phyloP scores from a whole-genome alignment of 148 eudicot genomes.

The Selenicereus undatus region DNA sequence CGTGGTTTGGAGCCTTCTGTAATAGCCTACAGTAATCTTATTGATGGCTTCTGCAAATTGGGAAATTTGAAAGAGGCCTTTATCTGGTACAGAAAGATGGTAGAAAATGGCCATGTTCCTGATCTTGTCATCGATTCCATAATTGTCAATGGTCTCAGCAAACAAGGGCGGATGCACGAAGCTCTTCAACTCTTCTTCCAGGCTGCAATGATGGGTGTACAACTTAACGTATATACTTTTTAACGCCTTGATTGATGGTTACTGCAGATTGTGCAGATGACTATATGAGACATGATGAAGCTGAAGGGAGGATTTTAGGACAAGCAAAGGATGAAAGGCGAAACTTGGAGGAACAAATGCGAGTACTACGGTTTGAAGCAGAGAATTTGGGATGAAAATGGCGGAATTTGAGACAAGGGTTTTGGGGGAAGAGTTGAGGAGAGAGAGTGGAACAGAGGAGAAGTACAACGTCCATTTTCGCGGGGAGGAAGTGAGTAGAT shows the following conservation, averaged over 20 bases:
- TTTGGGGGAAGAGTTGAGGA: too few relatives aligned
- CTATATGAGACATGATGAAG: conserved; percentile 32
- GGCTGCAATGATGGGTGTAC: conserved; percentile 35
- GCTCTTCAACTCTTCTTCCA: conserved; percentile 50
- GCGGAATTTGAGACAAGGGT: too few relatives aligned
- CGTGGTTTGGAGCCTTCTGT: conserved; percentile 53
- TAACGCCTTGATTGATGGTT: conserved; percentile 56
- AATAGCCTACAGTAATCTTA: conserved; percentile 42
- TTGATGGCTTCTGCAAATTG: conserved; percentile 56
- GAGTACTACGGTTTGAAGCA: too few relatives aligned
- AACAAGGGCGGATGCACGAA: conserved; percentile 41
- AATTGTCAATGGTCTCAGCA: conserved; percentile 57
- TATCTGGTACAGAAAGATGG: conserved; percentile 38
- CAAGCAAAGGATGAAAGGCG: too few relatives aligned
- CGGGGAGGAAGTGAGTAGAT: too few relatives aligned
- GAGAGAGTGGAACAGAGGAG: too few relatives aligned
- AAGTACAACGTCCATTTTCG: too few relatives aligned
- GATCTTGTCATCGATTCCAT: conserved; percentile 41
- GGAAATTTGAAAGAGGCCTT: conserved; percentile 48
- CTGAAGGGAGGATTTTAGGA: too few relatives aligned
- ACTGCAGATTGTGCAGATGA: conserved; percentile 50
- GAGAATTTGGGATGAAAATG: too few relatives aligned
- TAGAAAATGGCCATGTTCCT: conserved; percentile 39
- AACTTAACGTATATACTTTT: conserved; percentile 37
- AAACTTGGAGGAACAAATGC: too few relatives aligned